Base-by-base conservation (phyloP, 805 yeast species). In the Komagataella phaffii region DNA sequence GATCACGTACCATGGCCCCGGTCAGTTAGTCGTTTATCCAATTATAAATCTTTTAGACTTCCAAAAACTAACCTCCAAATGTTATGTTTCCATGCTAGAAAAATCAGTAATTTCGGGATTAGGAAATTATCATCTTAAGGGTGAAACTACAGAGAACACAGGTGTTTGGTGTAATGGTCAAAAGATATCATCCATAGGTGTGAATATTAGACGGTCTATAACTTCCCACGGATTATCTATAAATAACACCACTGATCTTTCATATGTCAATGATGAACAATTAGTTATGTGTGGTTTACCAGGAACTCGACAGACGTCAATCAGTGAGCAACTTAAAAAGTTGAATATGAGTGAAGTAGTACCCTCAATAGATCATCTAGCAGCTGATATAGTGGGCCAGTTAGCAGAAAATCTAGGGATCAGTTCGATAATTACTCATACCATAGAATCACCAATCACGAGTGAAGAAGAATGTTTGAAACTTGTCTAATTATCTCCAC, bases 1-100 rank as follows among this genome's bases (percentile, higher is more conserved):
- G 63, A 80, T 93, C 1, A 93, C 99, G 0, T 93, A 87, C 72
- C 99, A 93, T 68, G 98, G 98, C 0, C 85, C 93, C 1, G 99
- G 99, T 0, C 99, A 93, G 65, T 62, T 88, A 44, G 96, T 90
- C 2, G 80, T 88, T 4, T 93, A 91, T 61, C 82, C 93, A 8
- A 74, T 93, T 1, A 51, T 86, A 30, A 90, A 93, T 63, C 69
- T 93, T 51, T 74, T 75, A 55, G 73, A 76, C 36, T 85, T 85
- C 58, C 59, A 67, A 40, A 67, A 74, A 52, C 64, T 79, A 47
- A 70, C 76, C 4, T 76, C 78, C 8, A 70, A 72, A 55, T 79
- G 83, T 58, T 78, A 67, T 59, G 79, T 79, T 45, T 64, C 75
- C 1, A 73, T 73, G 2, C 58, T 79, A 48, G 71, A 78, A 49